A percentile compares a stretch with the other conserved stretches of the same genome.
Evolutionary conservation across 164 flowering plant species (phyloP).

Genomic region (Nelumbo lutea): DNA sequence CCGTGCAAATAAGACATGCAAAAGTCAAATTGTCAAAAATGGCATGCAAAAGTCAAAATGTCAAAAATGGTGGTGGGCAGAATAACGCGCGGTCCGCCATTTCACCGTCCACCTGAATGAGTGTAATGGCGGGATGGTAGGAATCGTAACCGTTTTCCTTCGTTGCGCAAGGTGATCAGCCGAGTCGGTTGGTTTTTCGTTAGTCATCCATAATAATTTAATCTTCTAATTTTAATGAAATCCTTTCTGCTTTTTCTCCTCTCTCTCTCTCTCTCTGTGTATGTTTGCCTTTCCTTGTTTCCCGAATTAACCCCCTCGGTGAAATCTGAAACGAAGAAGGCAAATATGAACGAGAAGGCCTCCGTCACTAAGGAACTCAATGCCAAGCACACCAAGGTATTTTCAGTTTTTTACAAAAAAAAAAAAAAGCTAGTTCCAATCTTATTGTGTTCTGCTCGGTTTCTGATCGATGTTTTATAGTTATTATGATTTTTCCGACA

Average conservation of each 20-base stretch:
- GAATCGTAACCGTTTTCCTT: background rate
- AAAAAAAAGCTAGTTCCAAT: too few relatives aligned
- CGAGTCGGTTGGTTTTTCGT: background rate
- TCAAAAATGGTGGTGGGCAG: too few relatives aligned
- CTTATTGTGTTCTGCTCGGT: too few relatives aligned
- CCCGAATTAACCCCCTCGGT: background rate
- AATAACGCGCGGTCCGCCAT: background rate
- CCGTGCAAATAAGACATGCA: too few relatives aligned
- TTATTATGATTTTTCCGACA: too few relatives aligned
- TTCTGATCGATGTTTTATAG: too few relatives aligned
- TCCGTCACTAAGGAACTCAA: conserved; percentile 66
- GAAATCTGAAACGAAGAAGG: background rate
- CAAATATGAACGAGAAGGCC: conserved; percentile 58
- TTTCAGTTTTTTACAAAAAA: background rate
- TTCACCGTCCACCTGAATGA: background rate
- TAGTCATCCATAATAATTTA: too few relatives aligned
- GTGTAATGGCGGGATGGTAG: background rate
- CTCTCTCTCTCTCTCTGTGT: conserved; percentile 4
- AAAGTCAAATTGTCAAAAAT: too few relatives aligned
- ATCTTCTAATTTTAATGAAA: too few relatives aligned
- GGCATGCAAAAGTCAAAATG: too few relatives aligned
- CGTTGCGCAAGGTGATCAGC: background rate
- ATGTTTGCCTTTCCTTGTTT: background rate
- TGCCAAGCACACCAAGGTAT: conserved; percentile 58
- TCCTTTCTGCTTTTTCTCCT: background rate